Base-by-base conservation (phyloP, 2,329 filamentous ascomycete genomes). In the Exophiala mesophila region DNA sequence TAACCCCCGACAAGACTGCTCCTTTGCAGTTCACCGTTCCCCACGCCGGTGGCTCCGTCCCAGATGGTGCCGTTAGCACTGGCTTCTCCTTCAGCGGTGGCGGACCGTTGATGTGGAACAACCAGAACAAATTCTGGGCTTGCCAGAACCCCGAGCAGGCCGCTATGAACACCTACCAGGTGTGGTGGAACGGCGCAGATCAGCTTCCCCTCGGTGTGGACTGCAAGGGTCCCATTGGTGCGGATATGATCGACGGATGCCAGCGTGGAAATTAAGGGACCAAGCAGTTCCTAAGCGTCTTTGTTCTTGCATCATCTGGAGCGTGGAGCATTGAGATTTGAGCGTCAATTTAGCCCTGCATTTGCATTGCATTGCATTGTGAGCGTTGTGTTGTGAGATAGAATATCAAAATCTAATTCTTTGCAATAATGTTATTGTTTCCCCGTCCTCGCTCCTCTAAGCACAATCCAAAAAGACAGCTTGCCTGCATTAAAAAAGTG, bases 1-100 rank as follows among this genome's bases (percentile, higher is more conserved):
- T 47, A 16, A 18, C 23, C 5, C 33, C 37, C 2, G 12, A 21
- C 9, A 26, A 49, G 29, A 41, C 26, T 7, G 17, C 36, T 32
- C 41, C 45, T 12, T 33, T 49, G n/a, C 29, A 33, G 3, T 49
- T 49, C 41, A 45, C 24, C 20, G 37, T 45, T 4, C 41, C 45
- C 10, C 45, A 49, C 12, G 12, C 23, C 23, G 23, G 23, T 12
- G 23, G 23, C 23, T 6, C 6, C 6, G 7, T 6, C 6, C 23
- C 23, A 26, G 23, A 26, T 26, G 23, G 23, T 26, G 23, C 23
- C 12, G 23, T 26, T 26, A 26, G 23, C 23, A 29, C 30, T 2
- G 30, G 41, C 2, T 49, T 45, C 32, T 28, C 18, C 6, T 42
- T 49, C 35, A 24, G 32, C 10, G 12, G 24, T 5, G 9, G n/a